A percentile compares a stretch with the other conserved stretches of the same genome.
These are phyloP conservation scores for Lasiodiplodia citricola DNA, from an alignment of 2,329 filamentous ascomycete genomes.

Conservation along the genomic window DNA sequence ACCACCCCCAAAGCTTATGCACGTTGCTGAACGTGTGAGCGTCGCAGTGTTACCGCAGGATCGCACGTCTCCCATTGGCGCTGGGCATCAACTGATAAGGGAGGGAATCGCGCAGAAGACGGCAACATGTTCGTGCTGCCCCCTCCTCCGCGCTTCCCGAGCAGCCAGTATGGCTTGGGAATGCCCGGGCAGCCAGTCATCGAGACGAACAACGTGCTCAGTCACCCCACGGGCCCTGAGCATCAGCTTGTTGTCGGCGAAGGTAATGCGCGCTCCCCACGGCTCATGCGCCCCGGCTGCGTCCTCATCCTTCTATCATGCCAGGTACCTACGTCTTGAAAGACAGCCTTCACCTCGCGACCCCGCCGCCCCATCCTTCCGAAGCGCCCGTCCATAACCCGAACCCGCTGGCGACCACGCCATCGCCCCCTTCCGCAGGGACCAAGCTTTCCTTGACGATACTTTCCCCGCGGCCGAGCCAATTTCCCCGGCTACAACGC, in stretches of 20 bases:
- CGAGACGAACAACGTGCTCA: conserved; percentile 91
- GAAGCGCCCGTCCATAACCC: conserved; percentile 86
- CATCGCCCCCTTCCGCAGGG: conserved; percentile 81
- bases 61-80: conserved; percentile 24
- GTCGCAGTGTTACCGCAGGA: conserved; percentile 19
- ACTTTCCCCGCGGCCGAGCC: conserved; percentile 61
- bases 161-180: conserved; percentile 61
- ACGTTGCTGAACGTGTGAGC: conserved; percentile 7
- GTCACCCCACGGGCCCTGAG: conserved; percentile 79
- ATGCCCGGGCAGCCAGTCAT: conserved; percentile 58
- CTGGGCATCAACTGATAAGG: conserved; percentile 21
- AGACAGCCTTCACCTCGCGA: conserved; percentile 90
- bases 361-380: conserved; percentile 92
- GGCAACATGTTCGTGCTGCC: conserved; percentile 26
- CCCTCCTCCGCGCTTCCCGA: conserved; percentile 63
- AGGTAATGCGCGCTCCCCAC: conserved; percentile 60
- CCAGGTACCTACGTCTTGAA: conserved; percentile 86
- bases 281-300: not conserved
- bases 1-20: conserved; percentile 20
- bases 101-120: conserved; percentile 4
- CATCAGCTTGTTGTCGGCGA: conserved; percentile 93
- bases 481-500: conserved; percentile 49
- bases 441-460: conserved; percentile 82
- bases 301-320: conserved; percentile 35
- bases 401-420: conserved; percentile 86